Evolutionary conservation across 306 rosid genomes (phyloP), one percentile per base, ranked within the genome.

Genomic region (Fragaria vesca): DNA sequence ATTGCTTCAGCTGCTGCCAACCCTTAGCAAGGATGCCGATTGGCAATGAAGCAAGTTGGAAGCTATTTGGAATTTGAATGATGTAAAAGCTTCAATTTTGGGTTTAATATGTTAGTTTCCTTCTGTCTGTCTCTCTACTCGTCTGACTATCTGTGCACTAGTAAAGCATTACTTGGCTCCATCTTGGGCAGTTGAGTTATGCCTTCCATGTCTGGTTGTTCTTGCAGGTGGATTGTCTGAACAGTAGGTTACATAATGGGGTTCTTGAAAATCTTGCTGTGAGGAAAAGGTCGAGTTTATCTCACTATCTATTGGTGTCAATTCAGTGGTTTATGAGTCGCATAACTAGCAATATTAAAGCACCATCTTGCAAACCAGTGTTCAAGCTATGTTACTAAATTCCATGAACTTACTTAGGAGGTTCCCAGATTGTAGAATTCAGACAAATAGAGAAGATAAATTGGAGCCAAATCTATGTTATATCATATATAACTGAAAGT

Each of bases 1-100:
- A 66, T 76, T 76, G 16, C 58, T 65, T 46, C 60, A 54, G 40
- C 55, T n/a, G 57, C 40, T 20, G 60, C 55, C 15, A 66, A 45
- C 2, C 43, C 20, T 62, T 62, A 46, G 47, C 69, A 66, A 60
- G 36, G 74, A 38, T 30, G 69, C 28, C 20, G 6, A 3, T 28
- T 81, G 74, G 38, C 18, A 47, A 74, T 73, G 40, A 66, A 66
- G 72, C 76, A 63, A 70, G 34, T 40, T 78, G 67, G 77, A 77
- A 70, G 75, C 71, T 66, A 67, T 30, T 47, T 6, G 46, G 2
- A 66, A 70, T 40, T 38, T 26, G 30, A 71, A 21, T 26, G 57
- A 9, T 79, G 69, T 48, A 18, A 36, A 81, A 73, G 80, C 77
- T 62, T 67, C 80, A 48, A 51, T 70, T 58, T 72, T 65, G 47